phyloP scores from a whole-genome alignment of 1,284 basidiomycete genomes.

The Sanghuangporus sanghuang region DNA sequence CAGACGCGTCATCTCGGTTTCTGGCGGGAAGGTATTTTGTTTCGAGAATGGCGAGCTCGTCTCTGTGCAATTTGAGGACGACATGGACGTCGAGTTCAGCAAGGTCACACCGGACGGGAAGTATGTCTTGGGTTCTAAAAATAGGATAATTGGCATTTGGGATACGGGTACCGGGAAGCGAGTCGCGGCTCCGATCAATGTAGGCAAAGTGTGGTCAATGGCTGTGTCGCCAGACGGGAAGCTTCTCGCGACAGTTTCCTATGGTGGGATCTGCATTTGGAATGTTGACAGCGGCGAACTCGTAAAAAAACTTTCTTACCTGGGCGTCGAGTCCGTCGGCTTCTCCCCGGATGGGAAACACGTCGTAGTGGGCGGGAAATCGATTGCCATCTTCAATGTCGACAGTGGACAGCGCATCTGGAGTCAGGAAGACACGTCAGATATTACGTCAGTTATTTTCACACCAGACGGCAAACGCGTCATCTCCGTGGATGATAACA shows the following conservation, averaged over 20 bases:
- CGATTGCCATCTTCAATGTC: not conserved
- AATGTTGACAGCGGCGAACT: not conserved
- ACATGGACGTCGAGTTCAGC: no score
- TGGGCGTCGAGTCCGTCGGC: not conserved
- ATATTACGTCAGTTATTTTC: no score
- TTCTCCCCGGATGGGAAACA: not conserved
- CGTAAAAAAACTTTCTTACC: not conserved
- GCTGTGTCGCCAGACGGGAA: not conserved
- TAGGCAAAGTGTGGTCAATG: slow-evolving; percentile 71
- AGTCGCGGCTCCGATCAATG: not conserved
- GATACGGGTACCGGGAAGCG: not conserved
- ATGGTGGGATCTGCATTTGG: no score
- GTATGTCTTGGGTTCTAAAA: slow-evolving; percentile 18
- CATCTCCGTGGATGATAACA: no score
- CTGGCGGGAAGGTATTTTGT: no score
- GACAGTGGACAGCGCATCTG: not conserved
- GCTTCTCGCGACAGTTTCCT: not conserved
- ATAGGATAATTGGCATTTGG: slow-evolving; percentile 2
- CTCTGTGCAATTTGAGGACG: no score
- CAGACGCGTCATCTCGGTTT: not conserved
- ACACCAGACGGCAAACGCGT: no score
- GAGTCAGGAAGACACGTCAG: not conserved
- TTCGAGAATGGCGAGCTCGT: slow-evolving; percentile 39
- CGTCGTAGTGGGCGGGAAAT: not conserved
- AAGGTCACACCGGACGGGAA: no score